Evolutionary conservation across 2,329 filamentous ascomycete genomes (phyloP), one percentile per base, ranked within the genome.

Genomic region (Lasiodiplodia sp.): DNA sequence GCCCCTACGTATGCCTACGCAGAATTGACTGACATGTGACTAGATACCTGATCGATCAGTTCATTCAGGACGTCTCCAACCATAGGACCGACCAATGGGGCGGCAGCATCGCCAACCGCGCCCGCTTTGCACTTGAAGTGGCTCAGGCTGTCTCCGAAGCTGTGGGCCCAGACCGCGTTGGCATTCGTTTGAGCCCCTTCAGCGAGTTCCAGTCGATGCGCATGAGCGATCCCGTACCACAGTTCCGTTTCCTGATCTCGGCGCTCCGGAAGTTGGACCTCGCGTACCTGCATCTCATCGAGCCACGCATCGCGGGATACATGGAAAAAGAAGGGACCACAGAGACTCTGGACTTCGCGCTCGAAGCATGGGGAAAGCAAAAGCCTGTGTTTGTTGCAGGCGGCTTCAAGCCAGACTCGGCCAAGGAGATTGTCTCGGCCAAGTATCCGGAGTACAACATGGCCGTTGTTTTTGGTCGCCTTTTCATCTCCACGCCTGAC

Each of bases 41-140:
- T 18, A 51, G 47, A 4, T 93, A 92, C 74, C 82, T 93, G 0
- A 76, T 91, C 25, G 85, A 86, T 67, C 85, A 90, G 71, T 93
- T 93, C 77, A 79, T 91, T 12, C 90, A 88, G 70, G 84, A 87
- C 69, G 82, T 78, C 4, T 79, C 80, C 72, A 90, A 90, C 77
- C 80, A 81, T 53, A 82, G 88, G 1, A 86, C 78, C 1, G 85
- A 87, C 70, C 72, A 58, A 63, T 85, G 78, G 79, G 85, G 78
- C 5, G 84, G 84, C 14, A 81, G 78, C 51, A 73, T 85, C 10
- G 83, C 84, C 79, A 85, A 86, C 73, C 80, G 88, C 69, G 74
- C 83, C 63, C 76, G 86, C 40, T 85, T 90, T 70, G 81, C 79
- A 0, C 66, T 88, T 8, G 87, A 89, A 71, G 83, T 87, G 16